Evolutionary conservation across 805 yeast species (phyloP).

Genomic region (Lachancea sp.): DNA sequence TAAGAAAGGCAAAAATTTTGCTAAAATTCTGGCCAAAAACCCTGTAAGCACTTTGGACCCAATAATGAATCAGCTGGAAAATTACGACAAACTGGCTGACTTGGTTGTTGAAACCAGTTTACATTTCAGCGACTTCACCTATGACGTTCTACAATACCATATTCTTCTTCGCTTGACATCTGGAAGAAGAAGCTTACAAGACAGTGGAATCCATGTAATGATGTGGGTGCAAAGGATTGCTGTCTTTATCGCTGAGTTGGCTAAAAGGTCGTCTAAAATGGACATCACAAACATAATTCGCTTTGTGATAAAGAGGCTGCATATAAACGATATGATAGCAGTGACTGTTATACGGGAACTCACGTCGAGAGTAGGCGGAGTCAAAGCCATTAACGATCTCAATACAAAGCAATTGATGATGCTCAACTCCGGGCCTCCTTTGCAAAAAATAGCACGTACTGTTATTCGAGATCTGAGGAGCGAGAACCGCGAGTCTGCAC

Average conservation of each 20-base stretch:
- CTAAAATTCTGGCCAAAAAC: conserved; percentile 64
- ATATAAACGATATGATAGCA: conserved; percentile 51
- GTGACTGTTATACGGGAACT: conserved; percentile 62
- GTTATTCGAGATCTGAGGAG: conserved; percentile 50
- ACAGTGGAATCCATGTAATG: conserved; percentile 72
- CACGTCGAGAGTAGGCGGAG: conserved; percentile 69
- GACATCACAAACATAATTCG: conserved; percentile 56
- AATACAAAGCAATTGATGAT: conserved; percentile 58
- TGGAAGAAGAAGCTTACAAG: conserved; percentile 61
- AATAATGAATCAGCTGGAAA: conserved; percentile 75
- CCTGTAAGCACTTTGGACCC: conserved; percentile 74
- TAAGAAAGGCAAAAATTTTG: conserved; percentile 64
- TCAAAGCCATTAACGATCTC: conserved; percentile 61
- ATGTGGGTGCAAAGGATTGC: conserved; percentile 85
- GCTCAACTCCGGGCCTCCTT: conserved; percentile 56
- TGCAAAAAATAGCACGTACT: conserved; percentile 48
- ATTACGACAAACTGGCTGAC: conserved; percentile 79
- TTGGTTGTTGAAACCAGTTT: conserved; percentile 73
- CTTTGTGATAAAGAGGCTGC: conserved; percentile 57
- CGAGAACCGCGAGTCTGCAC: conserved; percentile 42
- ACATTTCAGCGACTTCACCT: conserved; percentile 67
- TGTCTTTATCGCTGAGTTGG: conserved; percentile 69
- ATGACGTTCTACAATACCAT: conserved; percentile 79
- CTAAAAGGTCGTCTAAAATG: conserved; percentile 45
- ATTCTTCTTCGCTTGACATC: conserved; percentile 63